phyloP scores from a whole-genome alignment of 805 yeast species.

The Yamadazyma nakazawae region DNA sequence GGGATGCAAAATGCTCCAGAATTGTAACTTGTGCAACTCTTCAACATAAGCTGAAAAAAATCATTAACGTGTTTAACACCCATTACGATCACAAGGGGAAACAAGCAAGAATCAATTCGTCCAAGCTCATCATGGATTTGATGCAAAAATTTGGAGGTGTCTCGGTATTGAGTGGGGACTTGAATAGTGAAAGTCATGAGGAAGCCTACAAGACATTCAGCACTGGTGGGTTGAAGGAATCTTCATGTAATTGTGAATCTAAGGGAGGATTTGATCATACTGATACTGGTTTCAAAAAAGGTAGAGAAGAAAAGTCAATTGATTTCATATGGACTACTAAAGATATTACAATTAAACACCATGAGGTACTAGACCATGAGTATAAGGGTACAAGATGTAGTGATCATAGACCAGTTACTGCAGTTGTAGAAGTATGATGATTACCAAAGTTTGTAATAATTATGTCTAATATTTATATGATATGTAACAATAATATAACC shows the following conservation, averaged over 20 bases:
- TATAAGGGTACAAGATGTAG: conserved; percentile 29
- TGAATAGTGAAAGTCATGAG: conserved; percentile 33
- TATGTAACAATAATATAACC: no score
- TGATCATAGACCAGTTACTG: conserved; percentile 37
- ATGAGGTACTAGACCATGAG: conserved; percentile 24
- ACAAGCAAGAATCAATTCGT: conserved; percentile 29
- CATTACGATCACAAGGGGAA: conserved; percentile 39
- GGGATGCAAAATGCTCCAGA: conserved; percentile 46
- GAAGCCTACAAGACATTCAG: conserved; percentile 35
- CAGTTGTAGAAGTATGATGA: conserved; percentile 8
- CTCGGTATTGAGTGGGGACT: conserved; percentile 34
- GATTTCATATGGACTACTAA: conserved; percentile 42
- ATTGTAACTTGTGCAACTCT: conserved; percentile 35
- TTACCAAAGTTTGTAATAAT: no score
- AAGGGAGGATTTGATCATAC: conserved; percentile 40
- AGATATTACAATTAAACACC: conserved; percentile 11
- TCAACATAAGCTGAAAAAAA: conserved; percentile 20
- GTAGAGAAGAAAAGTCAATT: conserved; percentile 27
- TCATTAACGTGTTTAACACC: conserved; percentile 33
- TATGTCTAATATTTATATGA: neutral
- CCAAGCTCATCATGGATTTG: conserved; percentile 26
- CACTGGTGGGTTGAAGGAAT: conserved; percentile 15
- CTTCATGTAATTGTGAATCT: conserved; percentile 25
- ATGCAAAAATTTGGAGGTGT: conserved; percentile 24
- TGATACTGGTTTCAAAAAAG: conserved; percentile 37